A percentile compares a stretch with the other conserved stretches of the same genome.
These are phyloP conservation scores for Boletus speciosus DNA, from an alignment of 768 basidiomycete genomes.

Conservation along the genomic window DNA sequence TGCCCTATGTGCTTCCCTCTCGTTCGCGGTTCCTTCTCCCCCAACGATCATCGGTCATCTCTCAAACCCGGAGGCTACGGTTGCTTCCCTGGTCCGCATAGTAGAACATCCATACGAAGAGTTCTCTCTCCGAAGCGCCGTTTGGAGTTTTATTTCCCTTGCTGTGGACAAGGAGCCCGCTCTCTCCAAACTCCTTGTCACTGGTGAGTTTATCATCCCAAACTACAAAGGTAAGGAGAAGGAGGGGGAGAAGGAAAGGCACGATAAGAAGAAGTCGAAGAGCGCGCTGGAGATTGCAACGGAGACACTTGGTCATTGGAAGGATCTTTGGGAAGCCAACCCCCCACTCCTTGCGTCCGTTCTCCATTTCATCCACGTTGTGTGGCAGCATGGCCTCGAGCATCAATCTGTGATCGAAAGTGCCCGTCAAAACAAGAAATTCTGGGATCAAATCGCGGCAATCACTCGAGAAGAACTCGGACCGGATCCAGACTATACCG, in stretches of 20 bases:
- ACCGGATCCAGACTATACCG: slow-evolving; percentile 65
- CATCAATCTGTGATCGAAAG: slow-evolving; percentile 58
- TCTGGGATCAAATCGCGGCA: slow-evolving; percentile 69
- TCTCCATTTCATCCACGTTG: slow-evolving; percentile 69
- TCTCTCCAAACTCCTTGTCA: slow-evolving; percentile 72
- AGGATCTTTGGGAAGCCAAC: slow-evolving; percentile 71
- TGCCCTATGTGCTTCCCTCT: slow-evolving; percentile 63
- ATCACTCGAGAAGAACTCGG: slow-evolving; percentile 70
- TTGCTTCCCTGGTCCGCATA: slow-evolving; percentile 64
- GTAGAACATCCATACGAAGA: slow-evolving; percentile 81
- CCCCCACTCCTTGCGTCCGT: slow-evolving; percentile 73
- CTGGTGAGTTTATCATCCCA: slow-evolving; percentile 62
- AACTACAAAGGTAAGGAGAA: slow-evolving; percentile 39
- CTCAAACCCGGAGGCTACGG: slow-evolving; percentile 69
- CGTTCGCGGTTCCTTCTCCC: slow-evolving; percentile 54
- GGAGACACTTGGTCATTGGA: slow-evolving; percentile 66
- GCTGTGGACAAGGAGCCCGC: slow-evolving; percentile 87
- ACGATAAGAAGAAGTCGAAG: slow-evolving; percentile 34
- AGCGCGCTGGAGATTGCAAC: slow-evolving; percentile 70
- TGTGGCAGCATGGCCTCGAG: slow-evolving; percentile 79
- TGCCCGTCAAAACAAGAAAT: slow-evolving; percentile 51
- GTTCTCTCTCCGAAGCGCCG: slow-evolving; percentile 60
- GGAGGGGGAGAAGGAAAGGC: slow-evolving; percentile 6
- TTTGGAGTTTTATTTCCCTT: slow-evolving; percentile 82
- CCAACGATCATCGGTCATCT: slow-evolving; percentile 78